Evolutionary conservation across 306 rosid genomes (phyloP), one percentile per base, ranked within the genome.

Genomic region (Dalbergia cultrata): DNA sequence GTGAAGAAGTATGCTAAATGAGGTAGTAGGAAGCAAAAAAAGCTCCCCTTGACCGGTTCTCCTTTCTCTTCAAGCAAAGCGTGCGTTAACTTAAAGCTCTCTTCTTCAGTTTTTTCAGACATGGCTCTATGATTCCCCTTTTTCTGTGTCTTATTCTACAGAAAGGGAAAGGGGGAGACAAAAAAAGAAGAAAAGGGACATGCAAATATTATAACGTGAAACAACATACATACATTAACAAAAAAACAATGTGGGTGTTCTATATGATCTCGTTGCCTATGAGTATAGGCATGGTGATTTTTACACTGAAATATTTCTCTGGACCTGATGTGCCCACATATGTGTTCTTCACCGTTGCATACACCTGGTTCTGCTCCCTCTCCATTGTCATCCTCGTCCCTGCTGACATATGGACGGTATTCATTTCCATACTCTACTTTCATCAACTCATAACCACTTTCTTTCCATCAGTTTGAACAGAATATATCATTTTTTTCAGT

Each of bases 371-470:
- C 78, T 95, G 98, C 71, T 95, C 99, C 33, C 83, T 93, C 82
- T 90, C 99, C 89, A 86, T 95, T 89, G 91, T 95, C 85, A 87
- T 90, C 79, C 95, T 95, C 52, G 99, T 95, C 82, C 97, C 99
- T 19, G 97, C 99, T 33, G 99, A 95, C 57, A 91, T 95, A 70
- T 95, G 98, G 99, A 84, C 90, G 93, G 99, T 95, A 88, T 77
- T 26, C 31, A 26, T 26, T 80, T 70, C 69, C 67, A n/a, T 47
- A 39, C 60, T 26, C 31, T 74, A 45, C 12, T 59, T 78, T 44
- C 43, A 12, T 26, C 31, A 26, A 10, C 13, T 47, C 53, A 37
- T 37, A 47, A 47, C 53, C 14, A 12, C 53, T 13, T 13, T 37
- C 41, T 37, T 37, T 7, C 41, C 41, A 6, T 14, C 2, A 26